A percentile compares a stretch with the other conserved stretches of the same genome.
Evolutionary conservation across 1,284 basidiomycete species (phyloP).

Genomic region (Paramarasmius palmivorus): DNA sequence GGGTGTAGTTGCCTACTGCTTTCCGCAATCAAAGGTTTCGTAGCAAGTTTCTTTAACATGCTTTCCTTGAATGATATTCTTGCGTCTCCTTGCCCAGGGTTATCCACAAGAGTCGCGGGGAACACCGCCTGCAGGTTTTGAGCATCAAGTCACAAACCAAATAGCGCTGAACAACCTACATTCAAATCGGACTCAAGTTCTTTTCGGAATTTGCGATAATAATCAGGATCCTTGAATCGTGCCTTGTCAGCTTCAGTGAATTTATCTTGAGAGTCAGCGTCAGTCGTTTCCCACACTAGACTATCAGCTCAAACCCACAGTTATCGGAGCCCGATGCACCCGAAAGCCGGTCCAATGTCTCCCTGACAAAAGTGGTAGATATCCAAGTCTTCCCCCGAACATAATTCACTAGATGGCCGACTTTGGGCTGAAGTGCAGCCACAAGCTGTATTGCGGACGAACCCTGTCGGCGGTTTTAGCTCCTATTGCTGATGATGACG

Average conservation of each 20-base stretch:
- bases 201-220: slow-evolving; percentile 51
- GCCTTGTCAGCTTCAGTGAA: slow-evolving; percentile 58
- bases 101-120: slow-evolving; percentile 43
- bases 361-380: slow-evolving; percentile 45
- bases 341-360: slow-evolving; percentile 38
- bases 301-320: slow-evolving; percentile 34
- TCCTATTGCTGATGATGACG: background rate
- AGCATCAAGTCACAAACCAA: no score
- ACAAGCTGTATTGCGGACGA: slow-evolving; percentile 69
- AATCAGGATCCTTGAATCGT: slow-evolving; percentile 46
- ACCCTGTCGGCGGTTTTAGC: slow-evolving; percentile 38
- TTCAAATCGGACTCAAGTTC: slow-evolving; percentile 54
- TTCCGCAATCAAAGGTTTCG: slow-evolving; percentile 62
- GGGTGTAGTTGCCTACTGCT: slow-evolving; percentile 36
- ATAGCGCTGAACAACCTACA: no score
- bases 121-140: slow-evolving; percentile 42
- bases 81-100: slow-evolving; percentile 40
- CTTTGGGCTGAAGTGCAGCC: slow-evolving; percentile 55
- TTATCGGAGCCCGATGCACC: slow-evolving; percentile 38
- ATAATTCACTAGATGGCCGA: slow-evolving; percentile 53
- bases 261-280: slow-evolving; percentile 31
- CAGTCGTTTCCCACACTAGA: background rate
- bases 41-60: slow-evolving; percentile 53
- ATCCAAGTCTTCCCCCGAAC: slow-evolving; percentile 67
- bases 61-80: slow-evolving; percentile 40